Evolutionary conservation across 108 stramenopile species (phyloP).

Genomic region (Discostella pseudostelligera): DNA sequence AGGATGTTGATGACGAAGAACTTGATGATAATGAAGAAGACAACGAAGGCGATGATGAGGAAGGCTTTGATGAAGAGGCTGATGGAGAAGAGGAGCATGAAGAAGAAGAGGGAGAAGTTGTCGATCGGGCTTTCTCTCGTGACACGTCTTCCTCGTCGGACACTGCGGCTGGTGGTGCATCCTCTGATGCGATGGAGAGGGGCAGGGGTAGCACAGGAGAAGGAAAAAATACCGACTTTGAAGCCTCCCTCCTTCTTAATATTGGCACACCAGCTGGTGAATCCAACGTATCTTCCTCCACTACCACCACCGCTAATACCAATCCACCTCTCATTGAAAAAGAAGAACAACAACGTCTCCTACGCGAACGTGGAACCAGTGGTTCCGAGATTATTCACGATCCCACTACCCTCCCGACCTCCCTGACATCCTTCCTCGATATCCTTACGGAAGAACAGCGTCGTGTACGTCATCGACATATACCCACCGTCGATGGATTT

Average conservation of each 20-base stretch:
- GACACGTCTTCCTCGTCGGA: neutral
- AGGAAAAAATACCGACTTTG: conserved; percentile 10
- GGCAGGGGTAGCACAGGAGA: neutral
- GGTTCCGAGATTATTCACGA: conserved; percentile 1
- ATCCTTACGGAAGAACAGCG: conserved; percentile 77
- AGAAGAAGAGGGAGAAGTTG: neutral
- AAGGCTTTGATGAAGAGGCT: neutral
- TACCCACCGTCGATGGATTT: conserved; percentile 84
- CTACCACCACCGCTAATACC: no score
- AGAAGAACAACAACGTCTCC: conserved; percentile 5
- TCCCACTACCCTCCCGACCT: conserved; percentile 26
- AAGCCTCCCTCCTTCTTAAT: conserved; percentile 21
- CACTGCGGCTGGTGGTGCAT: neutral
- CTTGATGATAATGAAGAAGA: conserved; percentile 2
- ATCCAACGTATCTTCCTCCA: neutral
- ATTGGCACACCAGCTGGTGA: conserved; percentile 1
- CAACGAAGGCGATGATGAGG: neutral
- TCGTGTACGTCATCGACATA: conserved; percentile 65
- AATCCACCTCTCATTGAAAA: conserved; percentile 1
- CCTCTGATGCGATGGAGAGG: neutral
- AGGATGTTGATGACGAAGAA: neutral
- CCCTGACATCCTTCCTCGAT: conserved; percentile 68
- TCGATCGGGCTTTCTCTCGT: neutral
- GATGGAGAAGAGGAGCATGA: neutral
- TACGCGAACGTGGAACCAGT: conserved; percentile 12